Evolutionary conservation across 176 grass and related monocot species (phyloP).

Genomic region (Carex cristatella): DNA sequence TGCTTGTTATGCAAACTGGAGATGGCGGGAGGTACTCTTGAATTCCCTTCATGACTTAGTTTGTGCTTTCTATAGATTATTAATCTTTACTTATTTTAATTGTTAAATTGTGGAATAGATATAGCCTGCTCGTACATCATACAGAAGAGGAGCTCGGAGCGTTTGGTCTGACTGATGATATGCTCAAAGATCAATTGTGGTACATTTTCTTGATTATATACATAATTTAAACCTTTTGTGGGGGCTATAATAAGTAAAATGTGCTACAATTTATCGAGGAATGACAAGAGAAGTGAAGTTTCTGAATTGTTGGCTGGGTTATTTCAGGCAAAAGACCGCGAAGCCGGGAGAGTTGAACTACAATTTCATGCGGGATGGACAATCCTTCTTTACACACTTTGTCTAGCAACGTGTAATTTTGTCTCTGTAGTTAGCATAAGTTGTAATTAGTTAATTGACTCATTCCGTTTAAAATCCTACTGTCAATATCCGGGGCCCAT

Average conservation of each 20-base stretch:
- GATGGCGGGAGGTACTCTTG: constrained; percentile 33
- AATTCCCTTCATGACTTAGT: not conserved
- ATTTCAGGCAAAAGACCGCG: constrained; percentile 59
- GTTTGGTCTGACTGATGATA: constrained; percentile 49
- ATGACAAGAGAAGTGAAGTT: not conserved
- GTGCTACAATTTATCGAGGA: not conserved
- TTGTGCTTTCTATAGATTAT: not conserved
- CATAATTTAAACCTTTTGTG: not conserved
- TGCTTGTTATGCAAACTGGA: constrained; percentile 64
- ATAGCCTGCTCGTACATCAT: constrained; percentile 75
- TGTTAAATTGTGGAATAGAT: constrained; percentile 14
- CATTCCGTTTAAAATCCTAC: not conserved
- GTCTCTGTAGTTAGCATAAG: not conserved
- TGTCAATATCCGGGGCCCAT: not conserved
- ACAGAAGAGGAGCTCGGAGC: constrained; percentile 42
- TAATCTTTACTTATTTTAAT: not conserved
- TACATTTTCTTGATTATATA: not conserved
- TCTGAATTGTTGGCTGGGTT: not conserved
- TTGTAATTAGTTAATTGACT: not conserved
- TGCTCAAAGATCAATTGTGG: constrained; percentile 71
- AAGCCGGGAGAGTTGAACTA: constrained; percentile 55
- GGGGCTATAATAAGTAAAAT: not conserved
- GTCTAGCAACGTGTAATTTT: constrained; percentile 6
- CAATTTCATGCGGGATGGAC: constrained; percentile 49
- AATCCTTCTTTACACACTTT: constrained; percentile 54